A percentile compares a stretch with the other conserved stretches of the same genome.
phyloP scores from a whole-genome alignment of 2,329 filamentous ascomycete genomes.

The Fusarium sp. region DNA sequence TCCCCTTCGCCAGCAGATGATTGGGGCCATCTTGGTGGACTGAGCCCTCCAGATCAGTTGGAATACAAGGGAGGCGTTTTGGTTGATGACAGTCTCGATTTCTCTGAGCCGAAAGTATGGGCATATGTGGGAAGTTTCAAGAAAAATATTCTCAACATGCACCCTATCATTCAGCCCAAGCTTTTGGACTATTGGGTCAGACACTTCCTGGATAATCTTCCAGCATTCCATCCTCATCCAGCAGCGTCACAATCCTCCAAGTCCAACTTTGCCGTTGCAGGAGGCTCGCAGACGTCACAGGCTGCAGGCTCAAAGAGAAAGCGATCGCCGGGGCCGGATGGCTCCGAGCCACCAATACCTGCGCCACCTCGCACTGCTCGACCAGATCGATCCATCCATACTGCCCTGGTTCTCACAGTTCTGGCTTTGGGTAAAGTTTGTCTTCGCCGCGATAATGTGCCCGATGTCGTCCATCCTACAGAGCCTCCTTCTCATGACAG shows the following conservation, averaged over 20 bases:
- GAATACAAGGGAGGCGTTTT: constrained; percentile 52
- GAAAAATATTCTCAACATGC: constrained; percentile 71
- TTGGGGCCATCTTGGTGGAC: constrained; percentile 67
- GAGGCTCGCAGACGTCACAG: constrained; percentile 40
- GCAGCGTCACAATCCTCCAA: constrained; percentile 44
- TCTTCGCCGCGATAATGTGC: constrained; percentile 61
- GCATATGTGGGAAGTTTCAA: constrained; percentile 67
- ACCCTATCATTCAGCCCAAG: constrained; percentile 68
- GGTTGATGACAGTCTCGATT: constrained; percentile 63
- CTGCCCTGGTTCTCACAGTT: constrained; percentile 82
- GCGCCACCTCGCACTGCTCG: constrained; percentile 53
- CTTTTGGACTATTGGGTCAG: constrained; percentile 63
- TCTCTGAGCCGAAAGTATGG: constrained; percentile 61
- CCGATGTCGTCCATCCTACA: constrained; percentile 61
- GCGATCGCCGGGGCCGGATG: constrained; percentile 58
- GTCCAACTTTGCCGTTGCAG: constrained; percentile 46
- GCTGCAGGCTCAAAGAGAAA: constrained; percentile 62
- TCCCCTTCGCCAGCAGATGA: constrained; percentile 64
- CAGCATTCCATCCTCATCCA: constrained; percentile 42
- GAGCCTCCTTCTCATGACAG: constrained; percentile 47
- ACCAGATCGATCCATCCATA: constrained; percentile 75
- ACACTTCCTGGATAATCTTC: constrained; percentile 61
- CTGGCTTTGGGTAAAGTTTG: constrained; percentile 92
- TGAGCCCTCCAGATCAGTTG: constrained; percentile 55
- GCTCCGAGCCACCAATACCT: constrained; percentile 46